These are phyloP conservation scores for Piper longum DNA, from an alignment of 164 flowering plant species.

Conservation along the genomic window DNA sequence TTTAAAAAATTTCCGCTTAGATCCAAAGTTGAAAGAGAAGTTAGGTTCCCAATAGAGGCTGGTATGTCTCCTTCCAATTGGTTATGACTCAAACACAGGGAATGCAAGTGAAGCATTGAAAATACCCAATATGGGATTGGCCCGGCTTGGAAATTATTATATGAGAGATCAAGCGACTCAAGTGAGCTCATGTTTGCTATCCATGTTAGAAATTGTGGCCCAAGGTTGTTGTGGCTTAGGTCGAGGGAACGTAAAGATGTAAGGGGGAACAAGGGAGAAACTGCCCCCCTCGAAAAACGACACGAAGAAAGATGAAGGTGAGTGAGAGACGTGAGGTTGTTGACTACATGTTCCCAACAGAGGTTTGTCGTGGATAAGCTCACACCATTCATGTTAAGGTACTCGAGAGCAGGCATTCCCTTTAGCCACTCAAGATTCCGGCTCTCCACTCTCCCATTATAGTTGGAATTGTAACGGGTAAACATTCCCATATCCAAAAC, in stretches of 20 bases:
- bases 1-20: constrained; percentile 3
- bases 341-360: not conserved
- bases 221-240: not conserved
- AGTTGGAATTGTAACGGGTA: not conserved
- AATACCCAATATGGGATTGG: not conserved
- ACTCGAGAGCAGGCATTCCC: not conserved
- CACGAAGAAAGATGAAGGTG: not conserved
- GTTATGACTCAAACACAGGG: not conserved
- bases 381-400: not conserved
- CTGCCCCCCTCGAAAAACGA: not conserved
- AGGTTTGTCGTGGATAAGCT: not conserved
- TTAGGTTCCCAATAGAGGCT: not conserved
- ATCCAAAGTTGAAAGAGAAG: not conserved
- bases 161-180: not conserved
- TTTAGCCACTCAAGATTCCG: not conserved
- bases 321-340: not conserved
- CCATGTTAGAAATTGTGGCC: not conserved
- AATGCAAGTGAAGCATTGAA: not conserved
- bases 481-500: not conserved
- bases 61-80: not conserved
- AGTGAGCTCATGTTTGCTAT: not conserved
- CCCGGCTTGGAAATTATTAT: not conserved
- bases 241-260: not conserved
- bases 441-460: not conserved
- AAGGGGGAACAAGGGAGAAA: not conserved